Conservation (phyloP, 495 filamentous ascomycete species). For the Podospora conica region DNA sequence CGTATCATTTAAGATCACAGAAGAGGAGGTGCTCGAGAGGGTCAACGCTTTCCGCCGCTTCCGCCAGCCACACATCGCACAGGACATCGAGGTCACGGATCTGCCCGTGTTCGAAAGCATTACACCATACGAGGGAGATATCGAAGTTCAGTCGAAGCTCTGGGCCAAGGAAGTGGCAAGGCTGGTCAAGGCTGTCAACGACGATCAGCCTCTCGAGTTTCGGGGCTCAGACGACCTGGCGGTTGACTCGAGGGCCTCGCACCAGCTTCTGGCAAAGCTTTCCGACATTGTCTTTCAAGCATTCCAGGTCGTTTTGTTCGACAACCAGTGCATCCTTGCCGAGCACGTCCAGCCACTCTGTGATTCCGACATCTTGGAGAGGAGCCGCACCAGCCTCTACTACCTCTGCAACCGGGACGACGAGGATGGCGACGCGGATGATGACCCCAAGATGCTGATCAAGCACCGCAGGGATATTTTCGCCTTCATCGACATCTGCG, state of each 20-base stretch:
- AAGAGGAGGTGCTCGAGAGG: background rate
- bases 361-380: background rate
- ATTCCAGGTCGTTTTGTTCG: background rate
- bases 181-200: background rate
- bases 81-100: background rate
- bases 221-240: background rate
- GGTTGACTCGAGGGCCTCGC: background rate
- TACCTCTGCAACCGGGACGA: too few relatives aligned
- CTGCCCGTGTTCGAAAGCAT: background rate
- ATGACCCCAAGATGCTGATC: background rate
- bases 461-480: background rate
- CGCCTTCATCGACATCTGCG: background rate
- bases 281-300: background rate
- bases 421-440: background rate
- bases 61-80: background rate
- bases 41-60: background rate
- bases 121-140: background rate
- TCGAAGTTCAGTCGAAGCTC: background rate
- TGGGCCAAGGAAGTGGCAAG: background rate
- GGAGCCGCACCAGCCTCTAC: background rate
- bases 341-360: background rate
- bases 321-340: background rate
- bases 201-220: background rate
- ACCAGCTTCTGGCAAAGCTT: background rate
- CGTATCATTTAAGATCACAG: background rate